Evolutionary conservation across 2,329 filamentous ascomycete genomes (phyloP), one percentile per base, ranked within the genome.

Genomic region (Claviceps digitariae): DNA sequence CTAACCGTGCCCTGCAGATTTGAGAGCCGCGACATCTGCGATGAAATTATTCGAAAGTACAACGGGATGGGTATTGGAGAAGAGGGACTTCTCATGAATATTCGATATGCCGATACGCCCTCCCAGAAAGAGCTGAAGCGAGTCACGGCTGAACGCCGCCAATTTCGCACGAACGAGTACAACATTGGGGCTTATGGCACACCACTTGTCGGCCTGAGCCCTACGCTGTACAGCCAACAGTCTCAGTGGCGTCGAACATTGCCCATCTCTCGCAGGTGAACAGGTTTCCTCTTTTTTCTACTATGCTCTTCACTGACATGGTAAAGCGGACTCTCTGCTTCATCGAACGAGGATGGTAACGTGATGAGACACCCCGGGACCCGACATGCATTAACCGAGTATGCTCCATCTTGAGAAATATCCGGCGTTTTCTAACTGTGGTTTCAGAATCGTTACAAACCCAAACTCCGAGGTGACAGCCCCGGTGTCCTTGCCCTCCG

Each of bases 111-210:
- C 57, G 93, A 98, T 65, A 98, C 93, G 40, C 88, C 93, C 53
- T 87, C 91, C 57, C 93, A 98, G 70, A 98, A 98, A 75, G 83
- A 93, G 66, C 78, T 98, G 61, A 98, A 98, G 78, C 86, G 93
- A 58, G 86, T 96, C 66, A 97, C 91, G 44, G 90, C 93, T 34
- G 90, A 95, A 67, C 88, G 90, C 54, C 90, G 93, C 56, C 89
- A 95, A 64, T 97, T 95, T 72, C 88, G 93, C 55, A 93, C 91
- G 55, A 93, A 93, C 54, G 93, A 97, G 73, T 97, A 97, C 72
- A 90, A 90, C 62, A 83, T 84, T 56, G 80, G 82, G 55, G 82
- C 82, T 45, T 84, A 84, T 60, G 82, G 82, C 56, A 82, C 79
- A 55, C 73, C 78, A 48, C 74, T 78, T 55, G 78, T 84, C 50